Evolutionary conservation across 495 filamentous ascomycete genomes (phyloP).

Genomic region (Trichoderma virens): DNA sequence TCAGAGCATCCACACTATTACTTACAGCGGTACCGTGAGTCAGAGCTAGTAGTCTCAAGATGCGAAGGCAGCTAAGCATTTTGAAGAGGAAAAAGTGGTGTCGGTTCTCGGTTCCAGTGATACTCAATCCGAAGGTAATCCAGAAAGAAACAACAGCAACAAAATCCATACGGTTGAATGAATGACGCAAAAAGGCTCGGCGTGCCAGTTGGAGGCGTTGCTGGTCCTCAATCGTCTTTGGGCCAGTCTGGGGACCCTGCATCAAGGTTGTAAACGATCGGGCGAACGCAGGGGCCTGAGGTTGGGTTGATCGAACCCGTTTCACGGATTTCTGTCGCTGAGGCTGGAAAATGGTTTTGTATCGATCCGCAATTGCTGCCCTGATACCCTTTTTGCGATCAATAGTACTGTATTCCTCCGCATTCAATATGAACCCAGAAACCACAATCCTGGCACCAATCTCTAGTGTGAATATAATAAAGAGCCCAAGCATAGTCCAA

Average conservation of each 20-base stretch:
- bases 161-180: conserved; percentile 93
- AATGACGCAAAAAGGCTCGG: conserved; percentile 87
- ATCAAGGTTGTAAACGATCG: conserved; percentile 20
- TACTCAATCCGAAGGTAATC: conserved; percentile 70
- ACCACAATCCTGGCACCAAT: conserved; percentile 75
- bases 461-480: conserved; percentile 87
- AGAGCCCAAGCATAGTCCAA: conserved; percentile 72
- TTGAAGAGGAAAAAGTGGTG: conserved; percentile 81
- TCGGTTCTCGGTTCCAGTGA: conserved; percentile 56
- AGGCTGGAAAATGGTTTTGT: conserved; percentile 67
- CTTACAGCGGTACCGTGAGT: conserved; percentile 83
- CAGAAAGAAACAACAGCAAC: conserved; percentile 94
- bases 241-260: conserved; percentile 39
- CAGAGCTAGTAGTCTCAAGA: conserved; percentile 77
- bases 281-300: conserved; percentile 64
- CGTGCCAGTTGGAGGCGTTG: conserved; percentile 78
- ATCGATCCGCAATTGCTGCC: conserved; percentile 66
- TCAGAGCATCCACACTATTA: conserved; percentile 6
- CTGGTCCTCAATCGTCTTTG: conserved; percentile 66
- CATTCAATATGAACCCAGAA: conserved; percentile 85
- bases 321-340: conserved; percentile 62
- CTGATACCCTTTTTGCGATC: conserved; percentile 62
- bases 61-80: conserved; percentile 92
- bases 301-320: conserved; percentile 32
- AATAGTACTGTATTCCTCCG: conserved; percentile 74